Conservation (phyloP, 2,329 filamentous ascomycete species). For the Tolypocladium pustulatum region DNA sequence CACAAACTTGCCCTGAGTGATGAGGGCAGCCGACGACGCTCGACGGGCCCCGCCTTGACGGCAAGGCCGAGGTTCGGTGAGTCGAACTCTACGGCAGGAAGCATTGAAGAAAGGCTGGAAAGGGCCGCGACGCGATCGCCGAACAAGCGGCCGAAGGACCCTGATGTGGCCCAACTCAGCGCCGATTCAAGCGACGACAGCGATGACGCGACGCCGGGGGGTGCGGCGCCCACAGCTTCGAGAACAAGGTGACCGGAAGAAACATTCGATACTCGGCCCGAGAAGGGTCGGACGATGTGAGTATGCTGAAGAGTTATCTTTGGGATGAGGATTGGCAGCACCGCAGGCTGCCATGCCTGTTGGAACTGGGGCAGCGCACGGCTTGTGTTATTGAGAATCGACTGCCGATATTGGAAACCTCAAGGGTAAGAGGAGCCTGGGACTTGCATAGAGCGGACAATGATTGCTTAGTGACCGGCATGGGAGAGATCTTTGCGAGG, state of each 20-base stretch:
- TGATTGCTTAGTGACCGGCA: neutral
- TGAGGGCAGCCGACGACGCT: constrained; percentile 16
- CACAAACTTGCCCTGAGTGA: constrained; percentile 14
- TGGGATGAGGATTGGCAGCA: neutral
- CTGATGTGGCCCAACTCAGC: constrained; percentile 21
- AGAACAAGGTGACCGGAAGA: constrained; percentile 2
- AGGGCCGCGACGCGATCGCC: constrained; percentile 1
- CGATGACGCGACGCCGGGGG: constrained; percentile 4
- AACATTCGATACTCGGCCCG: constrained; percentile 4
- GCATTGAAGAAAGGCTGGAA: constrained; percentile 10
- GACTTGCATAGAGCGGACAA: neutral
- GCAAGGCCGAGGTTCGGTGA: constrained; percentile 11
- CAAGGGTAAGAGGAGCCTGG: neutral
- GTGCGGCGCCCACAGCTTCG: constrained; percentile 3
- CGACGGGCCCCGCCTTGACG: constrained; percentile 13
- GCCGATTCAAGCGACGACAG: constrained; percentile 12
- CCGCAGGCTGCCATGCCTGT: neutral
- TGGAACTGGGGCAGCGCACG: neutral
- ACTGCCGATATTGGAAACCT: neutral
- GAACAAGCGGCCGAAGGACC: constrained; percentile 21
- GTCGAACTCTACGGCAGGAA: constrained; percentile 8
- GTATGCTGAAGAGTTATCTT: neutral
- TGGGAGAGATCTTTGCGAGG: neutral
- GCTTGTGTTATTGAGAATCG: neutral
- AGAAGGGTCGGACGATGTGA: constrained; percentile 3